Evolutionary conservation across 805 yeast genomes (phyloP), one percentile per base, ranked within the genome.

Genomic region (Tetrapisispora phaffii): DNA sequence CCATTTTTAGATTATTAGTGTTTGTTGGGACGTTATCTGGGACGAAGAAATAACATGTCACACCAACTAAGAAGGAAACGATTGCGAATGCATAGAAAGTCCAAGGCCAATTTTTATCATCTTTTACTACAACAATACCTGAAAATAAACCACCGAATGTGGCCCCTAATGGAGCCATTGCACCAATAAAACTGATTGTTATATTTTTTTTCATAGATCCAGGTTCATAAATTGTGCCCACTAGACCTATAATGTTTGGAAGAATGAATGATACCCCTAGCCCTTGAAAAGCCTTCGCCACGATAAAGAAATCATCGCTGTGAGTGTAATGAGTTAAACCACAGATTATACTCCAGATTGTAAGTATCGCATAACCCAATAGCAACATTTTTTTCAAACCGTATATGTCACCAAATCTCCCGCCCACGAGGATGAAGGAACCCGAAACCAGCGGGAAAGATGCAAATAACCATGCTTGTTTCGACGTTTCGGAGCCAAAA

Each of bases 361-460:
- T 53, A 2, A 73, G 62, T 77, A 84, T 74, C 7, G 61, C 40
- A 61, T 79, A 78, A 1, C 90, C 87, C 4, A 68, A 52, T 0
- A 77, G 35, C 44, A 80, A 68, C n/a, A 77, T 61, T 34, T 58
- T 64, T 47, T 77, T 79, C 44, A 80, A 67, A 0, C 93, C 93
- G 52, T 75, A 77, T 12, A 82, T 66, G 55, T 84, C 94, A 29
- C 94, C 93, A 39, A 82, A 56, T 41, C 80, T 70, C 8, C 93
- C 93, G 32, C 82, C 73, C 4, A 79, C 67, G 32, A 84, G 60
- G 42, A 84, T 82, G 49, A 83, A 77, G 0, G 90, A 80, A 12
- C 90, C 90, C 5, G 82, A 76, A 0, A 86, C 77, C 44, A 84
- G 62, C 0, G 86, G 79, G 57, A 76, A 82, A 0, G 85, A 74